Evolutionary conservation across 805 yeast species (phyloP).

Genomic region (Blastobotrys mokoenaii): DNA sequence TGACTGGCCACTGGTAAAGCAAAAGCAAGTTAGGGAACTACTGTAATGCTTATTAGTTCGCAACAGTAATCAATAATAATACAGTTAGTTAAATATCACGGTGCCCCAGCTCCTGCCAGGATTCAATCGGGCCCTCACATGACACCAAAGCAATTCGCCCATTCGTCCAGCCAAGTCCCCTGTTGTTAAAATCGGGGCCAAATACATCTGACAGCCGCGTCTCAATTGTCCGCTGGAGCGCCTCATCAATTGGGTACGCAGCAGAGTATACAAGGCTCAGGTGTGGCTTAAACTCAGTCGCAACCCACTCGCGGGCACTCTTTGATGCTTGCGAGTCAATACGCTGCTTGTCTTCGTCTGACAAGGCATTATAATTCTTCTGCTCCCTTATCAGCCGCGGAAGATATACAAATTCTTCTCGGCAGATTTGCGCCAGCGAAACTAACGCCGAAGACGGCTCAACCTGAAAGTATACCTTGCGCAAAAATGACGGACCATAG

Average conservation of each 20-base stretch:
- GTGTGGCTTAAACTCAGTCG: conserved; percentile 58
- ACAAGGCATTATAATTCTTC: conserved; percentile 22
- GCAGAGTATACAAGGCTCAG: conserved; percentile 62
- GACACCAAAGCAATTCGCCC: conserved; percentile 60
- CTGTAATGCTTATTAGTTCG: too few species aligned
- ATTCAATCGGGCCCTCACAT: conserved; percentile 62
- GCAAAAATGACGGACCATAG: conserved; percentile 43
- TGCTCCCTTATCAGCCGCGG: conserved; percentile 17
- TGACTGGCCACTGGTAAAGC: too few species aligned
- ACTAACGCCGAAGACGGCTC: conserved; percentile 38
- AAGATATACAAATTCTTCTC: conserved; percentile 27
- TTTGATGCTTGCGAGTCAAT: conserved; percentile 30
- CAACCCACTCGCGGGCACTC: conserved; percentile 51
- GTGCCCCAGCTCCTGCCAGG: conserved; percentile 58
- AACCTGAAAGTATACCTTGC: conserved; percentile 46
- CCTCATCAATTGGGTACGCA: conserved; percentile 56
- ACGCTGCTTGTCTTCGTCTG: conserved; percentile 18
- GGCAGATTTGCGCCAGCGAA: conserved; percentile 38
- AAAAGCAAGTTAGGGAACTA: too few species aligned
- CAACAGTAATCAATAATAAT: too few species aligned
- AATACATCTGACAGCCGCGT: conserved; percentile 60
- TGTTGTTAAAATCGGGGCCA: conserved; percentile 35
- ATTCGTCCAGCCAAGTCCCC: conserved; percentile 52
- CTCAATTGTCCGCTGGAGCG: conserved; percentile 52
- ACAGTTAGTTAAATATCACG: conserved; percentile 19